A percentile compares a stretch with the other conserved stretches of the same genome.
Evolutionary conservation across 805 yeast genomes (phyloP).

Genomic region (Maudiozyma barnettii): DNA sequence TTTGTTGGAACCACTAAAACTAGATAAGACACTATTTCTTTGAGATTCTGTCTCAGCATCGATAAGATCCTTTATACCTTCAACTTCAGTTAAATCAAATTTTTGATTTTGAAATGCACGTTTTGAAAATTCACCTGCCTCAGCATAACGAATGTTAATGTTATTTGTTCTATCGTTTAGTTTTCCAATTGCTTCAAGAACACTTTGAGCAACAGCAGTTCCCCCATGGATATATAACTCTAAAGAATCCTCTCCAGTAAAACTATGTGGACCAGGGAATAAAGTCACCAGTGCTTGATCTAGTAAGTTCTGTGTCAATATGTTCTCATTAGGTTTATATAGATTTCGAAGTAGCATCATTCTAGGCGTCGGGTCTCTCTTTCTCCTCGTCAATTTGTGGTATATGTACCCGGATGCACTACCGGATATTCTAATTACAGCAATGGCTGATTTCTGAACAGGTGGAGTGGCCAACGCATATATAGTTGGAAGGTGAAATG

Average conservation of each 20-base stretch:
- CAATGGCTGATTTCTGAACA: constrained; percentile 69
- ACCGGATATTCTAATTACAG: constrained; percentile 78
- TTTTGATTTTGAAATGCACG: constrained; percentile 80
- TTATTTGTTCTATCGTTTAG: constrained; percentile 38
- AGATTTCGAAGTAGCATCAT: constrained; percentile 50
- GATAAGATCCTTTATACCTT: constrained; percentile 79
- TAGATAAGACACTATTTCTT: constrained; percentile 60
- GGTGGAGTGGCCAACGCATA: constrained; percentile 85
- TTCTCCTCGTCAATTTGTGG: constrained; percentile 35
- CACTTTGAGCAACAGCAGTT: constrained; percentile 65
- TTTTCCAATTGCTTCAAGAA: constrained; percentile 49
- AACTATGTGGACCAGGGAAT: constrained; percentile 67
- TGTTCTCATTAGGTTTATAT: constrained; percentile 23
- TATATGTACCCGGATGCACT: constrained; percentile 42
- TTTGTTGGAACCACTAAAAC: constrained; percentile 63
- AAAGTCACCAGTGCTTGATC: constrained; percentile 70
- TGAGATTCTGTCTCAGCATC: constrained; percentile 93
- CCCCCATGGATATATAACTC: constrained; percentile 96
- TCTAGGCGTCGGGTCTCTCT: constrained; percentile 38
- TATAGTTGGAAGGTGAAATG: constrained; percentile 48
- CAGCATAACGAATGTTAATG: constrained; percentile 63
- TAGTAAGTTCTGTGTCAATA: constrained; percentile 32
- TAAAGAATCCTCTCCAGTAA: constrained; percentile 84
- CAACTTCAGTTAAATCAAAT: constrained; percentile 80
- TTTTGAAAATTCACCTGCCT: constrained; percentile 84